A percentile compares a stretch with the other conserved stretches of the same genome.
phyloP scores from a whole-genome alignment of 2,329 filamentous ascomycete genomes.

The Teratosphaeria viscida region DNA sequence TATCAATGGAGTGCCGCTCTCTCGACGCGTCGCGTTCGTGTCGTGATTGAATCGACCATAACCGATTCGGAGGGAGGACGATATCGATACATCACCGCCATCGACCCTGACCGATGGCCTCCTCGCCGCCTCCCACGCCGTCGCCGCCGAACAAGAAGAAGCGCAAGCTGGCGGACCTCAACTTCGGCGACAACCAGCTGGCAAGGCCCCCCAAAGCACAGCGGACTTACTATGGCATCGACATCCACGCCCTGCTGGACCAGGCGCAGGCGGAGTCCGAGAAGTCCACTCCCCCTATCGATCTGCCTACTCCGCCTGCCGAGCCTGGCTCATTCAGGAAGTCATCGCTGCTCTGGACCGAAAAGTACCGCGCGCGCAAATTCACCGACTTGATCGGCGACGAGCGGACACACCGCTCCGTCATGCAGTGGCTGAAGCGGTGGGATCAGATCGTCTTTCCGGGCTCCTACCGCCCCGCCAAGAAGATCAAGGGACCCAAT shows the following conservation, averaged over 20 bases:
- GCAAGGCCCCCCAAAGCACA: conserved; percentile 50
- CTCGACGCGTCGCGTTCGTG: background rate
- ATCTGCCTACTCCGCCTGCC: conserved; percentile 27
- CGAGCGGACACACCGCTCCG: conserved; percentile 81
- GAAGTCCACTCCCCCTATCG: conserved; percentile 19
- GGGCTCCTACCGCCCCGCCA: conserved; percentile 52
- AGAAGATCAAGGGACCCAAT: conserved; percentile 34
- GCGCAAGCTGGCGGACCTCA: conserved; percentile 21
- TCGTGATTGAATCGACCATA: background rate
- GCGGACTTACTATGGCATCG: conserved; percentile 80
- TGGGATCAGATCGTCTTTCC: conserved; percentile 95
- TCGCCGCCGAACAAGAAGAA: conserved; percentile 17
- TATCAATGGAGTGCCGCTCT: background rate
- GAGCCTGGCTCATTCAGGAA: conserved; percentile 26
- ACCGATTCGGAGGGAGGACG: background rate
- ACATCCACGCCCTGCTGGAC: conserved; percentile 75
- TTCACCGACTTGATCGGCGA: conserved; percentile 93
- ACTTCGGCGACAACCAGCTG: conserved; percentile 19
- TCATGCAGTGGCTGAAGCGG: conserved; percentile 83
- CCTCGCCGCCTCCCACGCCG: conserved; percentile 42
- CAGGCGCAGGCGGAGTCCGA: conserved; percentile 53
- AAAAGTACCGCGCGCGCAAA: conserved; percentile 86
- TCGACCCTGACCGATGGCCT: conserved; percentile 37
- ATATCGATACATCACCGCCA: background rate
- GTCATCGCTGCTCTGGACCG: conserved; percentile 70